Percentiles rank a stretch among this genome's conserved stretches.
Conservation (phyloP, 1,284 basidiomycete genomes). For the Entoloma clypeatum region DNA sequence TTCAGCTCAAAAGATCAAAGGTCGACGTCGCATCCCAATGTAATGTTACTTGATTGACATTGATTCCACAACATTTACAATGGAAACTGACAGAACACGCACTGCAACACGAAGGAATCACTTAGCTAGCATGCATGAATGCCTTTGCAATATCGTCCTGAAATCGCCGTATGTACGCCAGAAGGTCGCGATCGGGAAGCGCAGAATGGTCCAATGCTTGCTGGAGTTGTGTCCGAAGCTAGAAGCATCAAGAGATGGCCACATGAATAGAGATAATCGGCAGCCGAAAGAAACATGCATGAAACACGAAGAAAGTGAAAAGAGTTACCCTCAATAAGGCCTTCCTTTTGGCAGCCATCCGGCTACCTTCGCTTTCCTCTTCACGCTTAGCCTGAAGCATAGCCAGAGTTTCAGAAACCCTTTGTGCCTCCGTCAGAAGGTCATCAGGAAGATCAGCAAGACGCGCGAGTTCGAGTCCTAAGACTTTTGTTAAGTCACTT, state of each 20-base stretch:
- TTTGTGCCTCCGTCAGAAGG: conserved; percentile 57
- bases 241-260: conserved; percentile 5
- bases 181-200: conserved; percentile 63
- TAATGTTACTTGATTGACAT: no score
- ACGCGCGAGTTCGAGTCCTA: conserved; percentile 79
- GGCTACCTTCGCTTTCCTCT: conserved; percentile 56
- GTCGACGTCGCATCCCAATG: no score
- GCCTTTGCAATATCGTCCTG: conserved; percentile 64
- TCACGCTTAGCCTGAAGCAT: conserved; percentile 56
- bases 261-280: conserved; percentile 4
- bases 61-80: no score
- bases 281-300: neutral
- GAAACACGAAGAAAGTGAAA: conserved; percentile 2
- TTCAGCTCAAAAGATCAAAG: no score
- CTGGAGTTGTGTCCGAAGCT: conserved; percentile 68
- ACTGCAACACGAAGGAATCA: conserved; percentile 17
- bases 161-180: conserved; percentile 58
- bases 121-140: conserved; percentile 31
- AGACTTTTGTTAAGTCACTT: conserved; percentile 5
- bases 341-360: conserved; percentile 59
- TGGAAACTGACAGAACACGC: neutral
- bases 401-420: conserved; percentile 59
- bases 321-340: conserved; percentile 60
- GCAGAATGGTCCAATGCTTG: conserved; percentile 68
- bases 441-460: conserved; percentile 77